A percentile compares a stretch with the other conserved stretches of the same genome.
phyloP scores from a whole-genome alignment of 352 stramenopile genomes.

The Pythium coloratum region DNA sequence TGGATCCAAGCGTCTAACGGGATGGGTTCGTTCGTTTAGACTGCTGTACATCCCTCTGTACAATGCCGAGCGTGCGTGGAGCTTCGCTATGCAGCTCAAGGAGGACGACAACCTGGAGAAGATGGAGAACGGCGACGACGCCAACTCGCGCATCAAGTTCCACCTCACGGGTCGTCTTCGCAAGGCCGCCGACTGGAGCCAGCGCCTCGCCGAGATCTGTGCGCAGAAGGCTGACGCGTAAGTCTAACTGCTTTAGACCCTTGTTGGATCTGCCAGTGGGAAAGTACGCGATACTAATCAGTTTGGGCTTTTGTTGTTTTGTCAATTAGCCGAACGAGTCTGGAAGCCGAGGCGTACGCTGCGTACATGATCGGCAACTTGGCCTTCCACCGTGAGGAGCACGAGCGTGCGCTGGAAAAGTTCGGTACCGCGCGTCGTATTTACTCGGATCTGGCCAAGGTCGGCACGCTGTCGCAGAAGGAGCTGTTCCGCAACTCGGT shows the following conservation, averaged over 20 bases:
- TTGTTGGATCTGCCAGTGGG: background rate
- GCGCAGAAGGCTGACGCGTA: constrained; percentile 74
- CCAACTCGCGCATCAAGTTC: constrained; percentile 89
- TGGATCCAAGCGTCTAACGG: background rate
- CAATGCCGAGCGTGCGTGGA: constrained; percentile 90
- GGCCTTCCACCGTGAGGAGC: constrained; percentile 87
- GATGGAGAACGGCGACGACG: constrained; percentile 80
- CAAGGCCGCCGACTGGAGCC: constrained; percentile 89
- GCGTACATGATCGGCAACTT: constrained; percentile 89
- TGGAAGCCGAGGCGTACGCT: constrained; percentile 88
- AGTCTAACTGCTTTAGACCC: constrained; percentile 15
- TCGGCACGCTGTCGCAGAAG: constrained; percentile 79
- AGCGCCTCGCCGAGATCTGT: constrained; percentile 78
- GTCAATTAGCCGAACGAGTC: constrained; percentile 61
- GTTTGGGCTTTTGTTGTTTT: background rate
- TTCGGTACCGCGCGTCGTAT: constrained; percentile 82
- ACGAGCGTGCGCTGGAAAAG: constrained; percentile 76
- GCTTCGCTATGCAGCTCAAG: constrained; percentile 91
- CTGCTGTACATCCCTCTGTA: constrained; percentile 88
- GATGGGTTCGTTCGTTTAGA: constrained; percentile 16
- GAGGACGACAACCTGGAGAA: constrained; percentile 87
- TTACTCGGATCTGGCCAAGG: constrained; percentile 80
- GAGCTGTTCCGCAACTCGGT: constrained; percentile 71
- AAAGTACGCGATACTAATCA: constrained; percentile 7
- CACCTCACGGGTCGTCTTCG: constrained; percentile 84